These are phyloP conservation scores for Suillus tomentosus DNA, from an alignment of 768 basidiomycete species.

Conservation along the genomic window DNA sequence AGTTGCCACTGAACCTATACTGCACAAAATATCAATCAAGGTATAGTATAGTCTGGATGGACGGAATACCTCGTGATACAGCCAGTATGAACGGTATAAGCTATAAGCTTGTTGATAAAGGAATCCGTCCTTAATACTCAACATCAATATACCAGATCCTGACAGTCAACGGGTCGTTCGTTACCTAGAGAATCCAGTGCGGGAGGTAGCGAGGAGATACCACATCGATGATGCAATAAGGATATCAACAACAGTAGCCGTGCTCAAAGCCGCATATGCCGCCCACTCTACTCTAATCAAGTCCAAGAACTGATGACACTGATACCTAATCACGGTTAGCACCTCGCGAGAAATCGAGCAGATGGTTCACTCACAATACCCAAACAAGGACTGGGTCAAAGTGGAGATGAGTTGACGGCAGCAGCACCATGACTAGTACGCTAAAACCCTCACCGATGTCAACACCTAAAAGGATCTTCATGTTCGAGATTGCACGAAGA, in stretches of 20 bases:
- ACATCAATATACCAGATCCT: not conserved
- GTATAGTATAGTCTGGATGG: not conserved
- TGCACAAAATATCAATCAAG: not conserved
- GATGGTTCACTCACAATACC: not conserved
- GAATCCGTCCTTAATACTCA: not conserved
- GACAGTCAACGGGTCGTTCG: not conserved
- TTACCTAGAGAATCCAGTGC: not conserved
- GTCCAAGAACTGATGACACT: not conserved
- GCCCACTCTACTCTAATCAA: not conserved
- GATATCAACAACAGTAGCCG: not conserved
- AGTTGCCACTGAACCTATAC: slow-evolving; percentile 4
- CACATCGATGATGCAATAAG: not conserved
- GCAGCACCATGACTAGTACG: not conserved
- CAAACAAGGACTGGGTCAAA: not conserved
- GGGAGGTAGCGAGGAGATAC: not conserved
- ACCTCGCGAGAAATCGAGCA: not conserved
- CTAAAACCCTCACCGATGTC: not conserved
- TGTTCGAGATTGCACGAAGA: not conserved
- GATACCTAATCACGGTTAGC: not conserved
- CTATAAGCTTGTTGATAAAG: not conserved
- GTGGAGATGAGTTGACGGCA: not conserved
- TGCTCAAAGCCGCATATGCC: not conserved
- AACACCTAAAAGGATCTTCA: not conserved
- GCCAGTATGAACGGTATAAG: not conserved
- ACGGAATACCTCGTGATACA: not conserved